phyloP scores from a whole-genome alignment of 2,329 filamentous ascomycete genomes.

The Phialemonium atrogriseum region DNA sequence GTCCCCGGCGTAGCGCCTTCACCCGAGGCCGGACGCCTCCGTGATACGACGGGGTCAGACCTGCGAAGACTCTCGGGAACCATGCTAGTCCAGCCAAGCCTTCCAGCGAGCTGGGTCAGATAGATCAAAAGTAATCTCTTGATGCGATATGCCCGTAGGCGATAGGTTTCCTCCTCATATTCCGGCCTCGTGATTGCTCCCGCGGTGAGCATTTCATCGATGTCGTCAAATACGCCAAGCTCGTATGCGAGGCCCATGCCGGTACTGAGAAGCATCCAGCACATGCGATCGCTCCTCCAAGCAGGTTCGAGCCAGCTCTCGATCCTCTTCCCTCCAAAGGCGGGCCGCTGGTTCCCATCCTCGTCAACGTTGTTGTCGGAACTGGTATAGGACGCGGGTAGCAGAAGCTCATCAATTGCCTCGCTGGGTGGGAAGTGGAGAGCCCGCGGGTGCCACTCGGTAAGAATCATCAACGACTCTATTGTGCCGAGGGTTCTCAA shows the following conservation, averaged over 20 bases:
- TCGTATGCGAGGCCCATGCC: constrained; percentile 87
- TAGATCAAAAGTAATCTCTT: constrained; percentile 85
- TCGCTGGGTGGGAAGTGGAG: constrained; percentile 88
- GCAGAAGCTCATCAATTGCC: constrained; percentile 59
- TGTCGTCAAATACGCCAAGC: constrained; percentile 89
- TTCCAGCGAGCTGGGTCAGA: constrained; percentile 84
- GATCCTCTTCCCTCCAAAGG: constrained; percentile 73
- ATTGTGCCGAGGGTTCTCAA: constrained; percentile 87
- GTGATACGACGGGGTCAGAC: constrained; percentile 46
- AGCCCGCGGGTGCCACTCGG: constrained; percentile 93
- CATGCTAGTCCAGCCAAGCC: constrained; percentile 90
- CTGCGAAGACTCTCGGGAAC: constrained; percentile 61
- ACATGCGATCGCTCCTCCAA: constrained; percentile 92
- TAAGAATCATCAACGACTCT: constrained; percentile 86
- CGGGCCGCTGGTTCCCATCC: constrained; percentile 31
- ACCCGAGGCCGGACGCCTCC: constrained; percentile 37
- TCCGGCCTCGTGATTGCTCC: constrained; percentile 53
- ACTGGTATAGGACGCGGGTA: constrained; percentile 51
- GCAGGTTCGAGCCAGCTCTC: constrained; percentile 96
- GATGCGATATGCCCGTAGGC: constrained; percentile 70
- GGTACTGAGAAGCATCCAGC: constrained; percentile 93
- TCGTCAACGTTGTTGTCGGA: constrained; percentile 31
- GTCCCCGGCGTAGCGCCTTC: constrained; percentile 55
- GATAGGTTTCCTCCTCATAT: constrained; percentile 68
- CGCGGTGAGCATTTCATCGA: constrained; percentile 59